Base-by-base conservation (phyloP, 116 monocot species). In the Cymodocea nodosa region DNA sequence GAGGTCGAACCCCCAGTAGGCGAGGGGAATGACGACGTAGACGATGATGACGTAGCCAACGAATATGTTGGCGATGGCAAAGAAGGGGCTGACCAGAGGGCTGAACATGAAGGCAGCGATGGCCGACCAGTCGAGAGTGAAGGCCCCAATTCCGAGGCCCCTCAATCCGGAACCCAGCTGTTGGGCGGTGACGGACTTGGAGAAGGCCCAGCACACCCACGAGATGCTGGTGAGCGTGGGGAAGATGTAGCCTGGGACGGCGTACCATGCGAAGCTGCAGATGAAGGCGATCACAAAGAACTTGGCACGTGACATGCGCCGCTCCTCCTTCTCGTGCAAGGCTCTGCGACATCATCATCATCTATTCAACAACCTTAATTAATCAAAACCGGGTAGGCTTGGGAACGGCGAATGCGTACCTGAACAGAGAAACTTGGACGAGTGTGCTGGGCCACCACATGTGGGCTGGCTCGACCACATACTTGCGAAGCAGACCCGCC, bases 371-470 rank as follows among this genome's bases (percentile, higher is more conserved):
- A 20, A 30, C 2, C 30, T 30, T 30, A 30, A n/a, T n/a, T n/a
- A n/a, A n/a, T n/a, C n/a, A n/a, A n/a, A n/a, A n/a, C n/a, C n/a
- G n/a, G n/a, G n/a, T n/a, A n/a, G n/a, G n/a, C n/a, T n/a, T n/a
- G n/a, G 30, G 30, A 30, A 30, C 2, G 30, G 30, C 30, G 30
- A 3, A 3, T 30, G 30, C 30, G 30, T 24, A 90, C 90, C 91
- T 73, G 91, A 97, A 90, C n/a, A 97, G 84, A 20, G 95, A 97
- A 64, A 97, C 90, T 74, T 97, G 95, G 7, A 97, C 95, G 14
- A 97, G 85, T 3, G 87, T 97, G 67, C 87, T 66, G 23, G 95
- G 95, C 95, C 95, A 97, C 95, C 95, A 97, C 95, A 97, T 97
- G 35, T 87, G 83, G 16, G 91, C 87, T 13, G 95, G 95, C 36